Evolutionary conservation across 192 early-diverging fungal species (phyloP).

Genomic region (Backusella tarrabulga): DNA sequence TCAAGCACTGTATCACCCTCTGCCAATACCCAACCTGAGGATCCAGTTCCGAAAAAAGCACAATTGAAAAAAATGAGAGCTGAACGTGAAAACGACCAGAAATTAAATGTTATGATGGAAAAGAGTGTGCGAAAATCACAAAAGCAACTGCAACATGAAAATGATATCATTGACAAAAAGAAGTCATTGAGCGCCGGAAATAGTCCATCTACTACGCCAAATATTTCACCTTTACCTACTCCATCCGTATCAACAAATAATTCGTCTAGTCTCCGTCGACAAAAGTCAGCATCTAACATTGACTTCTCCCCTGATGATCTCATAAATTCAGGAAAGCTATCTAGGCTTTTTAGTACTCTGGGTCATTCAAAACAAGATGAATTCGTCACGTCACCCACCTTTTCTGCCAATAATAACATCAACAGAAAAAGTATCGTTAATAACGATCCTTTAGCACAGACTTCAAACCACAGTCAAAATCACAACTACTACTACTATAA

Average conservation of each 20-base stretch:
- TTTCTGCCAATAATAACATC: background rate
- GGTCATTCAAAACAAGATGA: background rate
- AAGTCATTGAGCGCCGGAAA: constrained; percentile 1
- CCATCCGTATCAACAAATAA: constrained; percentile 11
- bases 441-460: background rate
- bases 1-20: background rate
- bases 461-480: background rate
- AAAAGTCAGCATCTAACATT: constrained; percentile 7
- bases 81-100: constrained; percentile 1
- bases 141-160: constrained; percentile 10
- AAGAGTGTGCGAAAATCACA: constrained; percentile 7
- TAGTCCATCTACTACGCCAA: constrained; percentile 3
- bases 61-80: background rate
- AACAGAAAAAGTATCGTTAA: background rate
- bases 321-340: background rate
- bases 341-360: constrained; percentile 6
- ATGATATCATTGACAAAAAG: constrained; percentile 3
- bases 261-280: background rate
- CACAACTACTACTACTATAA: background rate
- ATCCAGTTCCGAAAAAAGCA: background rate
- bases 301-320: background rate
- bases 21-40: background rate
- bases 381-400: background rate
- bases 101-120: constrained; percentile 6
- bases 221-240: background rate